Percentiles rank a stretch among this genome's conserved stretches.
phyloP scores from a whole-genome alignment of 1,139 yeast species.

The Geotrichum carabidarum region DNA sequence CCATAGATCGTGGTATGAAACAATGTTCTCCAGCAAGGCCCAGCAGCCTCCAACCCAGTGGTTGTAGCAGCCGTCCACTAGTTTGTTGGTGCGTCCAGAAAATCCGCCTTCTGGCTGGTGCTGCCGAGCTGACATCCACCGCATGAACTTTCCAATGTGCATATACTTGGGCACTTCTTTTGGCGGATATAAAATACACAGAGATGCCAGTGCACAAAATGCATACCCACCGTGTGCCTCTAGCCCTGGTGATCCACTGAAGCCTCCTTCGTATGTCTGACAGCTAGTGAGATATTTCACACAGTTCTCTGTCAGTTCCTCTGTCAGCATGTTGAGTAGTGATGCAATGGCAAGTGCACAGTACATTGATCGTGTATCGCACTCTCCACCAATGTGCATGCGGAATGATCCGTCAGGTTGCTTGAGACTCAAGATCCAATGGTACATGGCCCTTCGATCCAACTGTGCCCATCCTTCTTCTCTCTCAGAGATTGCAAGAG shows the following conservation, averaged over 20 bases:
- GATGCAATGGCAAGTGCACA: constrained; percentile 78
- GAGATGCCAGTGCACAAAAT: constrained; percentile 77
- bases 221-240: constrained; percentile 99
- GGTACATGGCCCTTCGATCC: constrained; percentile 46
- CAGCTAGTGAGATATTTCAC: constrained; percentile 61
- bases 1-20: constrained; percentile 38
- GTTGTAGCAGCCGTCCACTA: constrained; percentile 94
- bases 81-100: constrained; percentile 82
- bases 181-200: constrained; percentile 47
- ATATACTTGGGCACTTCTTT: constrained; percentile 30
- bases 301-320: constrained; percentile 52
- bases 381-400: constrained; percentile 77
- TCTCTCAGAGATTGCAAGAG: constrained; percentile 55
- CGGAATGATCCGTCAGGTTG: constrained; percentile 64
- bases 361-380: constrained; percentile 79
- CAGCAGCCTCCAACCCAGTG: constrained; percentile 89
- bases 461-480: constrained; percentile 43
- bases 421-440: constrained; percentile 66
- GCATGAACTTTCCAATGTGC: constrained; percentile 29
- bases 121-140: constrained; percentile 74
- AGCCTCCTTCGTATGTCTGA: constrained; percentile 94
- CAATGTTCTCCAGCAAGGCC: constrained; percentile 56
- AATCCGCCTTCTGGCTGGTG: constrained; percentile 73
- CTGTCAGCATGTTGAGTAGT: constrained; percentile 57
- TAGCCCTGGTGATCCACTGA: constrained; percentile 69